Evolutionary conservation across 495 filamentous ascomycete species (phyloP), one percentile per base, ranked within the genome.

Genomic region (Annulohypoxylon nitens): DNA sequence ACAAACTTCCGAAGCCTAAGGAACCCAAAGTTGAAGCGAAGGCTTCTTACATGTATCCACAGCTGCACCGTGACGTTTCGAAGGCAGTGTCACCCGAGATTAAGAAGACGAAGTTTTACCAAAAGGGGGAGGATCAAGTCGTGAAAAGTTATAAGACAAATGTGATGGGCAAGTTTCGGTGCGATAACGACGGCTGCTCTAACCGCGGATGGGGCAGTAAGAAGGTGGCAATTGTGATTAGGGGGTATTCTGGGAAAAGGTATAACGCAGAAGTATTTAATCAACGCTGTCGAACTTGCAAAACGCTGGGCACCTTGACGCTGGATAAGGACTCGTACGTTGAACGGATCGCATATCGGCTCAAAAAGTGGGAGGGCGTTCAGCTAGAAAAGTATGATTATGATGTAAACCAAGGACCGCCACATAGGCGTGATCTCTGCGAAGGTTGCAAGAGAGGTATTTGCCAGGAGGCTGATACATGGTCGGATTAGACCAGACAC

Each of bases 231-330:
- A 79, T 79, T 10, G 0, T 51, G 48, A 81, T 79, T 61, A 63
- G 69, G 25, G 34, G 71, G 16, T 81, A 64, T 41, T 10, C 41
- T 12, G 41, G 33, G 8, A 76, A 76, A 30, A 74, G 77, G 16
- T 81, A 81, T 53, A 70, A 79, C 50, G 79, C 77, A 4, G 33
- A 64, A 26, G 73, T 81, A 14, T 81, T 72, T 53, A 76, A 73
- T 36, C 75, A 81, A 47, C 71, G 73, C 37, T 81, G 77, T 58
- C 71, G 47, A 18, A 25, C 34, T 0, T 79, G 78, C 71, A 41
- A 77, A 6, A 18, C 36, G 20, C 61, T 81, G 8, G 77, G 77
- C 53, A 30, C 2, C 1, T 18, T 81, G 8, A 67, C 57, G 9
- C n/a, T 81, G 6, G 62, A 79, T 50, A 47, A 78, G 55, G 43